These are phyloP conservation scores for Monosporascus cannonballus DNA, from an alignment of 2,329 filamentous ascomycete genomes.

Conservation along the genomic window DNA sequence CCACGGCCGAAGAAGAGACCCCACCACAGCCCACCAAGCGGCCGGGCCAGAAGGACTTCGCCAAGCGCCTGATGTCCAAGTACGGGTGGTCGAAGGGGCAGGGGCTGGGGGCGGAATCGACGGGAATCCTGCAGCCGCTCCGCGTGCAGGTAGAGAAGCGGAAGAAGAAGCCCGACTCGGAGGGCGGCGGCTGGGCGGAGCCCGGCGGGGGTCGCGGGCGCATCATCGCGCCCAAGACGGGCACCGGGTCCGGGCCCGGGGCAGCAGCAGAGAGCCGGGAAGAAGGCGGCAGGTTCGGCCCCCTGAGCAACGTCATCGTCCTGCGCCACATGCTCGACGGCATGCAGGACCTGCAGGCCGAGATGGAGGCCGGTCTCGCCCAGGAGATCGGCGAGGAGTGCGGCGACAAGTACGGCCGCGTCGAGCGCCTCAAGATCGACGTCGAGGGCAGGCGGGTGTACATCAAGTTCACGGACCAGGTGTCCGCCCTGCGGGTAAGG, in stretches of 20 bases:
- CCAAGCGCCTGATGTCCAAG: conserved; percentile 82
- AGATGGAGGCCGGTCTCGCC: conserved; percentile 69
- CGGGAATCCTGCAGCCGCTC: conserved; percentile 80
- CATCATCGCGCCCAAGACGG: conserved; percentile 66
- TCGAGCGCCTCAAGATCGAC: conserved; percentile 75
- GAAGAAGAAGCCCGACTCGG: conserved; percentile 70
- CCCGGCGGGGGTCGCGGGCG: conserved; percentile 63
- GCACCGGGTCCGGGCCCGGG: conserved; percentile 6
- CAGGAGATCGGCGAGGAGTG: conserved; percentile 97
- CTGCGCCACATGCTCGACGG: conserved; percentile 80
- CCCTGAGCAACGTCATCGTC: conserved; percentile 77
- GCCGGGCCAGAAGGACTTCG: conserved; percentile 79
- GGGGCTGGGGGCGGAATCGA: conserved; percentile 75
- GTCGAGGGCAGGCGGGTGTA: conserved; percentile 66
- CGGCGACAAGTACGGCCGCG: conserved; percentile 77
- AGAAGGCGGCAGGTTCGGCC: conserved; percentile 52
- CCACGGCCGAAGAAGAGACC: conserved; percentile 4
- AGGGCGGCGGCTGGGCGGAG: conserved; percentile 71
- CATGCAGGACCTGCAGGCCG: conserved; percentile 68
- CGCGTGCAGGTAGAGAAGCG: conserved; percentile 80
- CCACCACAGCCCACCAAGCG: conserved; percentile 50
- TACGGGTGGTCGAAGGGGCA: conserved; percentile 89
- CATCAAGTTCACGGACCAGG: conserved; percentile 82
- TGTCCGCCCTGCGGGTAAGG: conserved; percentile 78
- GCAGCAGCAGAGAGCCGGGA: conserved; percentile 15